Percentiles rank a stretch among this genome's conserved stretches.
Conservation (phyloP, 345 rosid species). For the Gossypium longicalyx region DNA sequence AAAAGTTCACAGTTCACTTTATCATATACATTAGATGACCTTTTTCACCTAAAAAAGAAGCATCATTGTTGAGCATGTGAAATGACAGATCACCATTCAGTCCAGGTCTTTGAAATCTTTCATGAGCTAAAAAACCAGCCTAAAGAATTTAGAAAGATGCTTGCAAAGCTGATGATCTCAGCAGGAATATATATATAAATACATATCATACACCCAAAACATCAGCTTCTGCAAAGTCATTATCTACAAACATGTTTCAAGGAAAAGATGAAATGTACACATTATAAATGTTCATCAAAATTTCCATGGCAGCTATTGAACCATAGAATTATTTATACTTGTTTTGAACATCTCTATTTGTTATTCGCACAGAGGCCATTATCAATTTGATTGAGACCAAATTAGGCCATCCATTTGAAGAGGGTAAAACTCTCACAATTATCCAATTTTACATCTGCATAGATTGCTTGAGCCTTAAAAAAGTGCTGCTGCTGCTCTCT, state of each 20-base stretch:
- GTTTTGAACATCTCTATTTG: neutral
- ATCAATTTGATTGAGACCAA: neutral
- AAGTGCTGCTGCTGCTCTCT: neutral
- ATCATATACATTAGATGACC: neutral
- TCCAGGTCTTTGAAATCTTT: conserved; percentile 2
- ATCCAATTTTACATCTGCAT: neutral
- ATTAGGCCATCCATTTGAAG: neutral
- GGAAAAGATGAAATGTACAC: neutral
- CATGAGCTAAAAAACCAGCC: neutral
- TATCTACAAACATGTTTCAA: neutral
- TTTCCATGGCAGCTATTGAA: neutral
- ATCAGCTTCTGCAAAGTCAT: neutral
- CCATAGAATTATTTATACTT: neutral
- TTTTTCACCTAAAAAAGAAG: neutral
- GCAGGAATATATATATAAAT: neutral
- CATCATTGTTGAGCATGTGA: conserved; percentile 3
- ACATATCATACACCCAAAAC: neutral
- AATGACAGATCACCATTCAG: conserved; percentile 3
- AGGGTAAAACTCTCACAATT: neutral
- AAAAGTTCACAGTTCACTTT: neutral
- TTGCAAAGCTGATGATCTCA: neutral
- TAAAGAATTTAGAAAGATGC: neutral
- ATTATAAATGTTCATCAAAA: neutral
- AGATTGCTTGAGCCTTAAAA: neutral
- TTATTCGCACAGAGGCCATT: neutral